Evolutionary conservation across 306 rosid species (phyloP).

Genomic region (Erythrophleum fordii): DNA sequence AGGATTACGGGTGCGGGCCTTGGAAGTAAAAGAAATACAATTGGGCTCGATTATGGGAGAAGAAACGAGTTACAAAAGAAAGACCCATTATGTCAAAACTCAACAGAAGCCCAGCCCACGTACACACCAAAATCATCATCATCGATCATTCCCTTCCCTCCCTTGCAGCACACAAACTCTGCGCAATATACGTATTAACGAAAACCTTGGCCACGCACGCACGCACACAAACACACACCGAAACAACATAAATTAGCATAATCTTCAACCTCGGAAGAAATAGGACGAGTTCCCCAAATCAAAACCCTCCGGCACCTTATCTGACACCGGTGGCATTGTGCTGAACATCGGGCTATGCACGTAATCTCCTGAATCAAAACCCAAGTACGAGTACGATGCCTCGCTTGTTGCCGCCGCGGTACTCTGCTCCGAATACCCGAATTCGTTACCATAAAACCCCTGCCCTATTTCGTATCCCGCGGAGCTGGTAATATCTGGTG

Average conservation of each 20-base stretch:
- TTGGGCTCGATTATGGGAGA: not conserved
- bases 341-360: slow-evolving; percentile 39
- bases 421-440: slow-evolving; percentile 33
- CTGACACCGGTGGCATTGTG: slow-evolving; percentile 44
- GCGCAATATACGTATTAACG: slow-evolving; percentile 8
- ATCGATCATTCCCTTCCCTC: not conserved
- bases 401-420: not conserved
- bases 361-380: slow-evolving; percentile 32
- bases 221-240: not conserved
- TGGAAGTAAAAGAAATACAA: too few species aligned
- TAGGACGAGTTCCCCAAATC: slow-evolving; percentile 40
- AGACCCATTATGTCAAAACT: not conserved
- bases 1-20: not conserved
- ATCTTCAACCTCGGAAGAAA: slow-evolving; percentile 35
- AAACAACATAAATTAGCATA: not conserved
- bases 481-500: slow-evolving; percentile 59
- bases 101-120: not conserved
- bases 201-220: not conserved
- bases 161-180: slow-evolving; percentile 24
- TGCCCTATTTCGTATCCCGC: slow-evolving; percentile 37
- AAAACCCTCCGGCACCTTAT: slow-evolving; percentile 40
- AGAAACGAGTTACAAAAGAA: not conserved
- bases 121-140: slow-evolving; percentile 17
- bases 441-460: slow-evolving; percentile 5
- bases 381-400: slow-evolving; percentile 1